Evolutionary conservation across 2,329 filamentous ascomycete species (phyloP).

Genomic region (Hypoxylon sp.): DNA sequence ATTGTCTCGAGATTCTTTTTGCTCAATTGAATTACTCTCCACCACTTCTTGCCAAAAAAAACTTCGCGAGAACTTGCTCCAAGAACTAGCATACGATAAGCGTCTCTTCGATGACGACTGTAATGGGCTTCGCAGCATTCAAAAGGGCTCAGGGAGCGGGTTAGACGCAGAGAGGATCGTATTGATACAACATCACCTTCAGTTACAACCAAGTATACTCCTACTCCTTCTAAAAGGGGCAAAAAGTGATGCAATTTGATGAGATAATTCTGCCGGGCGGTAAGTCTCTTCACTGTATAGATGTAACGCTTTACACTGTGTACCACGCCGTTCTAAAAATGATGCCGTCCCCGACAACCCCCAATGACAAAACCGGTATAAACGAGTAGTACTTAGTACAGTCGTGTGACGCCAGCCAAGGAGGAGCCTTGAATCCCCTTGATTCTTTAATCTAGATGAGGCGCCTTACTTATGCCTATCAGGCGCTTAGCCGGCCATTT

Average conservation of each 20-base stretch:
- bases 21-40: slow-evolving; percentile 28
- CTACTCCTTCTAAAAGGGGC: slow-evolving; percentile 5
- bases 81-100: slow-evolving; percentile 9
- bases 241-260: slow-evolving; percentile 9
- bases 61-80: slow-evolving; percentile 5
- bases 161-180: slow-evolving; percentile 6
- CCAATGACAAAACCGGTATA: not conserved
- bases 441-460: slow-evolving; percentile 14
- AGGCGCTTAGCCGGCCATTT: slow-evolving; percentile 13
- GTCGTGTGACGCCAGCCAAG: not conserved
- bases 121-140: slow-evolving; percentile 5
- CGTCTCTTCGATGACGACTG: slow-evolving; percentile 10
- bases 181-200: slow-evolving; percentile 2
- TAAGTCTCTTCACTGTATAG: not conserved
- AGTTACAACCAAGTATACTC: slow-evolving; percentile 4
- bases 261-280: slow-evolving; percentile 12
- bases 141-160: slow-evolving; percentile 8
- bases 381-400: not conserved
- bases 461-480: slow-evolving; percentile 1
- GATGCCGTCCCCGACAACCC: not conserved
- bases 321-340: not conserved
- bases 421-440: not conserved
- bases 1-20: slow-evolving; percentile 33
- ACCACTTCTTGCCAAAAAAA: slow-evolving; percentile 28
- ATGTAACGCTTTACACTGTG: not conserved